Evolutionary conservation across 352 stramenopile species (phyloP).

Genomic region (Aphanomyces stellatus): DNA sequence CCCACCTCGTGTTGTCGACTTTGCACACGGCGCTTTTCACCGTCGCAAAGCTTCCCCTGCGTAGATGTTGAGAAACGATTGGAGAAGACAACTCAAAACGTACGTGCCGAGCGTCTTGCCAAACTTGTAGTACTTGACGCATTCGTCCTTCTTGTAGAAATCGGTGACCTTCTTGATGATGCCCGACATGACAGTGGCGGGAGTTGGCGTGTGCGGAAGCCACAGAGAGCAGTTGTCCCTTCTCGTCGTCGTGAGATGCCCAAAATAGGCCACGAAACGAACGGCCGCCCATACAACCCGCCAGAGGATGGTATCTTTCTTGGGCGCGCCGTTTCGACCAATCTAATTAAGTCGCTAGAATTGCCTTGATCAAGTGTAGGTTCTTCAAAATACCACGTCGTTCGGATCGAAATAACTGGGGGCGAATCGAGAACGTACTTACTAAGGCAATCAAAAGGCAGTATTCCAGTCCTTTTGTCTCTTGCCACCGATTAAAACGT

Average conservation of each 20-base stretch:
- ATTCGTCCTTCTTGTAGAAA: constrained; percentile 85
- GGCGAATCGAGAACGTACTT: too few relatives aligned
- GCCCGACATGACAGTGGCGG: constrained; percentile 34
- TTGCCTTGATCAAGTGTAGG: neutral
- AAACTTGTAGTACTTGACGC: constrained; percentile 85
- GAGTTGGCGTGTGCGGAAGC: neutral
- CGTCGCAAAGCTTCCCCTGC: constrained; percentile 74
- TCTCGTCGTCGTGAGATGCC: neutral
- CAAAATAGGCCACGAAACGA: neutral
- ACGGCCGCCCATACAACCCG: neutral
- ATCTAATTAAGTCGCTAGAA: neutral
- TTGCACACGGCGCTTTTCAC: constrained; percentile 78
- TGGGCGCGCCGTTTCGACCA: neutral
- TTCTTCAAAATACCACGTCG: too few relatives aligned
- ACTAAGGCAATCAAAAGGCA: too few relatives aligned
- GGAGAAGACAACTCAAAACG: too few relatives aligned
- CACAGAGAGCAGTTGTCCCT: neutral
- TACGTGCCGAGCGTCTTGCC: constrained; percentile 84
- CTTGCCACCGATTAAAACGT: too few relatives aligned
- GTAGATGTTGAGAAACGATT: too few relatives aligned
- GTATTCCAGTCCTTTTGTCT: too few relatives aligned
- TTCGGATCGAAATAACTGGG: too few relatives aligned
- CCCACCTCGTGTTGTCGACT: constrained; percentile 64
- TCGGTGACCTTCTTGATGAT: constrained; percentile 83
- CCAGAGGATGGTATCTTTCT: neutral